Evolutionary conservation across 129 eudicot genomes (phyloP).

Genomic region (Helianthus annuus): HanXRQr2.0-SUNRISE NC_035436.2:50124435-50124934

Average conservation of each 20-base stretch:
- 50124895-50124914: background rate
- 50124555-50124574: too few relatives aligned
- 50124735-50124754: conserved; percentile 44
- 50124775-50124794: conserved; percentile 68
- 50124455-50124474: too few relatives aligned
- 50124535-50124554: too few relatives aligned
- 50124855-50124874: background rate
- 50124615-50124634: background rate
- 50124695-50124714: conserved; percentile 78
- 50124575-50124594: too few relatives aligned
- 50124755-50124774: conserved; percentile 77
- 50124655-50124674: conserved; percentile 53
- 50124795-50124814: conserved; percentile 50
- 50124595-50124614: background rate
- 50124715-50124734: conserved; percentile 41
- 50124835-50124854: conserved; percentile 19
- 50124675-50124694: conserved; percentile 81
- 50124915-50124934: background rate
- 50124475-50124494: too few relatives aligned
- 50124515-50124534: too few relatives aligned
- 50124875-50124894: background rate
- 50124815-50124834: conserved; percentile 53
- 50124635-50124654: background rate
- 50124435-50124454: too few relatives aligned
- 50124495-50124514: too few relatives aligned